phyloP scores from a whole-genome alignment of 2,329 filamentous ascomycete genomes.

The Fusarium pseudocircinatum region DNA sequence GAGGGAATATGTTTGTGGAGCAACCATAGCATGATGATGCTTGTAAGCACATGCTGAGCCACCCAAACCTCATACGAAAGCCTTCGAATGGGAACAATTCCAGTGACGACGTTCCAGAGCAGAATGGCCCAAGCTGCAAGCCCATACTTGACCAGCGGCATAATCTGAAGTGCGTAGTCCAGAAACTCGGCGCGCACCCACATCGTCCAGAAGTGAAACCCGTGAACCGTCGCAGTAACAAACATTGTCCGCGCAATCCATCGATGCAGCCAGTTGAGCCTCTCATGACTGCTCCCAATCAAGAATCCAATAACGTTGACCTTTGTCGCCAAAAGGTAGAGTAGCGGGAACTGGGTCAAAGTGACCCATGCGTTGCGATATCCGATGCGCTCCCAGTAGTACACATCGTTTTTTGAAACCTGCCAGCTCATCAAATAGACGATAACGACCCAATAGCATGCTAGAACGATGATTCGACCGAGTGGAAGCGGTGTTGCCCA shows the following conservation, averaged over 20 bases:
- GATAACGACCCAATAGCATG: conserved; percentile 68
- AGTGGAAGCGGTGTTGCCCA: conserved; percentile 69
- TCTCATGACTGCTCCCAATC: conserved; percentile 72
- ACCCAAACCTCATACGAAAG: conserved; percentile 76
- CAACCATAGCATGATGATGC: conserved; percentile 69
- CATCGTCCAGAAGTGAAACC: conserved; percentile 73
- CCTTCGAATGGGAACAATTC: conserved; percentile 71
- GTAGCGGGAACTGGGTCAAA: conserved; percentile 70
- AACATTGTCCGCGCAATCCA: conserved; percentile 77
- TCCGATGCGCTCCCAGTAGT: conserved; percentile 71
- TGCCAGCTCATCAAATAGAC: conserved; percentile 65
- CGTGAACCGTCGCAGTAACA: conserved; percentile 73
- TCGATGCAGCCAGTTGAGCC: conserved; percentile 77
- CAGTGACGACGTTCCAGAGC: conserved; percentile 71
- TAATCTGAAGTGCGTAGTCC: conserved; percentile 65
- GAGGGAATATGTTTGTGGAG: conserved; percentile 70
- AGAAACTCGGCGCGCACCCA: conserved; percentile 71
- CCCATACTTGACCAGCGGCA: conserved; percentile 74
- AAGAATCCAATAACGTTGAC: conserved; percentile 68
- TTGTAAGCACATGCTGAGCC: conserved; percentile 71
- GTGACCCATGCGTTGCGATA: conserved; percentile 75
- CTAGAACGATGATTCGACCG: conserved; percentile 64
- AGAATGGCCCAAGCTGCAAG: conserved; percentile 73
- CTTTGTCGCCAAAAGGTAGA: conserved; percentile 71
- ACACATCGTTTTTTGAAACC: conserved; percentile 61